These are phyloP conservation scores for Picea engelmannii DNA, from an alignment of 83 land plant genomes.

Conservation along the genomic window DNA sequence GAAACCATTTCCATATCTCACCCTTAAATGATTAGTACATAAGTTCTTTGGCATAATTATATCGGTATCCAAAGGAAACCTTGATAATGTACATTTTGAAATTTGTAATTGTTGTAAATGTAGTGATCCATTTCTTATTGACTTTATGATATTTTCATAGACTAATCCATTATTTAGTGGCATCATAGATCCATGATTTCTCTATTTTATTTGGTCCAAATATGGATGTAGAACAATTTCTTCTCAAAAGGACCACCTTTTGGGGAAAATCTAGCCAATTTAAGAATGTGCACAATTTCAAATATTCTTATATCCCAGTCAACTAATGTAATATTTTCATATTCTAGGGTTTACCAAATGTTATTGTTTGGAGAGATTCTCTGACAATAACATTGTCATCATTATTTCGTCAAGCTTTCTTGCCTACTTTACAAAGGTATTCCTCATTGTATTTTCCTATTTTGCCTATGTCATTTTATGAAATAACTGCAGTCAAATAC, in stretches of 20 bases:
- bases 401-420: slow-evolving; percentile 16
- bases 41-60: neutral
- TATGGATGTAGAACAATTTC: too few relatives aligned
- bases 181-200: too few relatives aligned
- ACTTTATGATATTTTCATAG: too few relatives aligned
- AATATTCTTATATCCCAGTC: too few relatives aligned
- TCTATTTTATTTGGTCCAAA: too few relatives aligned
- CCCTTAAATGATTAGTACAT: neutral
- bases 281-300: too few relatives aligned
- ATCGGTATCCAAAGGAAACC: neutral
- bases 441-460: slow-evolving; percentile 2
- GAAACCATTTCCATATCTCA: neutral
- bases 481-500: neutral
- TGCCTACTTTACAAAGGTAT: slow-evolving; percentile 18
- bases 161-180: too few relatives aligned
- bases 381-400: neutral
- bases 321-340: too few relatives aligned
- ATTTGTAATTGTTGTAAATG: too few relatives aligned
- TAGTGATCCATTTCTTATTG: too few relatives aligned
- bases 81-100: neutral
- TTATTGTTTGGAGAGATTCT: slow-evolving; percentile 16
- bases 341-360: slow-evolving; percentile 11
- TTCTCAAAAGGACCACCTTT: too few relatives aligned
- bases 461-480: neutral
- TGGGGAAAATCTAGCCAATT: too few relatives aligned